phyloP scores from a whole-genome alignment of 225 moss, liverwort and hornwort genomes.

The Marchantia polymorpha region DNA sequence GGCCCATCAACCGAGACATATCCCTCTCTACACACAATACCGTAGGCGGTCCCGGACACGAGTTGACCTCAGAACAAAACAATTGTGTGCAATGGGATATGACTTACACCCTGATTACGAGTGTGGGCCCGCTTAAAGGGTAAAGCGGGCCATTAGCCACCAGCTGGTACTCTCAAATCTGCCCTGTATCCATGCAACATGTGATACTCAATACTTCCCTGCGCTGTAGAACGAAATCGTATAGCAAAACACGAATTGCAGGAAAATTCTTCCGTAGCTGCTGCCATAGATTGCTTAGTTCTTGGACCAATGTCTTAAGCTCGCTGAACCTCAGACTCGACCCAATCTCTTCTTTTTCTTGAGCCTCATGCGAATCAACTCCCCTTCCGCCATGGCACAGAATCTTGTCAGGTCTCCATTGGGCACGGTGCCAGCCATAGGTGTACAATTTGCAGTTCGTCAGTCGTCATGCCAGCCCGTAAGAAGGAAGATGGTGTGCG shows the following conservation, averaged over 20 bases:
- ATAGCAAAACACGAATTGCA: not conserved
- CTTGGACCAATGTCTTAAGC: not conserved
- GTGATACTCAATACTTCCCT: not conserved
- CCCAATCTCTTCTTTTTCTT: not conserved
- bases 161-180: not conserved
- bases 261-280: not conserved
- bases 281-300: not conserved
- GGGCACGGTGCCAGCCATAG: not conserved
- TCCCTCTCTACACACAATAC: too few relatives aligned
- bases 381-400: not conserved
- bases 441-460: constrained; percentile 2
- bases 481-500: not conserved
- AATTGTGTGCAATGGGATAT: too few relatives aligned
- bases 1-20: too few relatives aligned
- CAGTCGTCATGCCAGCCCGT: not conserved
- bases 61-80: too few relatives aligned
- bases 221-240: not conserved
- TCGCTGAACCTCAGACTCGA: not conserved
- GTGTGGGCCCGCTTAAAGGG: too few relatives aligned
- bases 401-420: not conserved
- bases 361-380: too few relatives aligned
- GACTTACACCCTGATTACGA: too few relatives aligned
- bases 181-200: not conserved
- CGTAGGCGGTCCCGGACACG: too few relatives aligned
- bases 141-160: not conserved